A percentile compares a stretch with the other conserved stretches of the same genome.
Conservation (phyloP, 305 asterid species). For the Fraxinus paxiana region DNA sequence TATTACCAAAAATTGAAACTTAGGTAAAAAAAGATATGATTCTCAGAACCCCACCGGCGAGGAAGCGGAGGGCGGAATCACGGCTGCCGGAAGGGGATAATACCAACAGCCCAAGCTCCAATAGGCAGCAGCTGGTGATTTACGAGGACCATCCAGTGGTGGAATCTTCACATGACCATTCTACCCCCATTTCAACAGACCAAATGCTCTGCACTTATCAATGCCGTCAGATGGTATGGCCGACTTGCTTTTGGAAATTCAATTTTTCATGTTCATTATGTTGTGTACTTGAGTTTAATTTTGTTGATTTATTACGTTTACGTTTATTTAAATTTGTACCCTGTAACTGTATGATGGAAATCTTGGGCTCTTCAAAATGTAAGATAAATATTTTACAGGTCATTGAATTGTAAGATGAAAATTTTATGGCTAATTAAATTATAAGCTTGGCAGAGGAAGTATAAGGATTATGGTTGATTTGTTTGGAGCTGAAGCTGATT, state of each 20-base stretch:
- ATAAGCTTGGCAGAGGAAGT: neutral
- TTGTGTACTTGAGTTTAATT: neutral
- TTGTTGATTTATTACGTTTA: neutral
- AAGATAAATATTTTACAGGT: neutral
- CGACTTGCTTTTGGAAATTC: constrained; percentile 11
- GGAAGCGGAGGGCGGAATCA: constrained; percentile 74
- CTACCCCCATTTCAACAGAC: constrained; percentile 49
- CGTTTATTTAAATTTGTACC: neutral
- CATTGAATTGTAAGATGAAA: neutral
- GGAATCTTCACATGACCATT: constrained; percentile 53
- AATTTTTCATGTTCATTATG: neutral
- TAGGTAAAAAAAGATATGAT: constrained; percentile 40
- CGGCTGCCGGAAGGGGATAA: constrained; percentile 37
- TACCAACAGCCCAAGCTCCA: constrained; percentile 45
- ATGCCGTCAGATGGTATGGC: constrained; percentile 88
- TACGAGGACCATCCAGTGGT: constrained; percentile 65
- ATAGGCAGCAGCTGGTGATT: constrained; percentile 45
- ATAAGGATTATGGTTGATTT: neutral
- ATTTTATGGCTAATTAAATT: neutral
- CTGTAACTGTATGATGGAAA: neutral
- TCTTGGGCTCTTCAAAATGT: neutral
- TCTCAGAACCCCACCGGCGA: constrained; percentile 70
- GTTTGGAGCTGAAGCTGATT: neutral
- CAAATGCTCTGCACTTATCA: constrained; percentile 94
- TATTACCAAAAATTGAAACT: neutral